Percentiles rank a stretch among this genome's conserved stretches.
Conservation (phyloP, 495 filamentous ascomycete genomes). For the Hypoxylon fragiforme region DNA sequence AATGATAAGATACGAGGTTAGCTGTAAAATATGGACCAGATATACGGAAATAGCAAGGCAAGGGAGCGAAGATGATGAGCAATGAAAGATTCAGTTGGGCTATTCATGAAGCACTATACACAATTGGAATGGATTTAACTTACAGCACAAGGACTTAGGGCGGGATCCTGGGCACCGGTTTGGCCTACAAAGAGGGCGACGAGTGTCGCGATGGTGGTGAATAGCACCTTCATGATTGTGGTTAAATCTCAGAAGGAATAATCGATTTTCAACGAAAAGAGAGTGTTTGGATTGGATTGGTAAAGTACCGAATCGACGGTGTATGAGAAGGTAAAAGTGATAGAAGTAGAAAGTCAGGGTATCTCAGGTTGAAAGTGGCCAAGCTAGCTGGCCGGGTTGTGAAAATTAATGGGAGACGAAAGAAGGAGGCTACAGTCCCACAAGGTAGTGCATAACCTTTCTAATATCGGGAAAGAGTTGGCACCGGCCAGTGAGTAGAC, state of each 20-base stretch:
- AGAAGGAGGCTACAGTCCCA: constrained; percentile 27
- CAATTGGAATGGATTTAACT: constrained; percentile 2
- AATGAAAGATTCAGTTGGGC: neutral
- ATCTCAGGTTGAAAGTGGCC: constrained; percentile 26
- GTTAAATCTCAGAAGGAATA: neutral
- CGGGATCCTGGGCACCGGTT: constrained; percentile 16
- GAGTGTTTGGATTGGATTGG: neutral
- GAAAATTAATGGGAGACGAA: constrained; percentile 19
- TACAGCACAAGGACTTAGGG: constrained; percentile 22
- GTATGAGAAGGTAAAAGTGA: neutral
- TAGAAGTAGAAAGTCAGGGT: constrained; percentile 22
- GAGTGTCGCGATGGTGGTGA: constrained; percentile 9
- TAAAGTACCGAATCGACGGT: constrained; percentile 1
- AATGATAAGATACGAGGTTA: constrained; percentile 7
- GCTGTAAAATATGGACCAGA: neutral
- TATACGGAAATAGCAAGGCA: neutral
- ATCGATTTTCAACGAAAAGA: neutral
- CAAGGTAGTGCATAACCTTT: constrained; percentile 17
- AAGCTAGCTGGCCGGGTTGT: constrained; percentile 25
- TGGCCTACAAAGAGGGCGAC: constrained; percentile 18
- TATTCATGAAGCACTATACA: neutral
- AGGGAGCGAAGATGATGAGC: neutral
- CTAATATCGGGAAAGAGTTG: constrained; percentile 6
- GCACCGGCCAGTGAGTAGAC: constrained; percentile 1
- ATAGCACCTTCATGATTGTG: constrained; percentile 16